These are phyloP conservation scores for Echria macrotheca DNA, from an alignment of 495 filamentous ascomycete genomes.

Conservation along the genomic window DNA sequence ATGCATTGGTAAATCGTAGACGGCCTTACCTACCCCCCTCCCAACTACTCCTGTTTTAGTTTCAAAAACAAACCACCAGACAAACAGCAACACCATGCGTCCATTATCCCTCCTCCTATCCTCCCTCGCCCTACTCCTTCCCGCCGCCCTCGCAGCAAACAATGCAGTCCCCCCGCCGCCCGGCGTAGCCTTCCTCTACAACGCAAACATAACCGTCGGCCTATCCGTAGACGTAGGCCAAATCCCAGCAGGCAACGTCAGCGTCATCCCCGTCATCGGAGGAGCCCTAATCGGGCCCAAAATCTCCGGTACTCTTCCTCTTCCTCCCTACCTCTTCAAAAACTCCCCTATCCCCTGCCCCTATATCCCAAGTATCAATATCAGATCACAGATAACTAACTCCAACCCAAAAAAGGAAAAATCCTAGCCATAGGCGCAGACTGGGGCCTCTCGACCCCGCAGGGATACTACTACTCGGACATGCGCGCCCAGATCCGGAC, in stretches of 20 bases:
- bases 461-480: slow-evolving; percentile 11
- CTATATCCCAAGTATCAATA: neutral
- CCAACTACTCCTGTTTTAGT: too few relatives aligned
- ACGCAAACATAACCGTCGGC: slow-evolving; percentile 16
- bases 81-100: too few relatives aligned
- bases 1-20: too few relatives aligned
- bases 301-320: slow-evolving; percentile 5
- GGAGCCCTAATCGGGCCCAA: slow-evolving; percentile 12
- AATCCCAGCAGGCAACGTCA: slow-evolving; percentile 17
- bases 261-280: slow-evolving; percentile 15
- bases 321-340: too few relatives aligned
- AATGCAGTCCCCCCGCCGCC: too few relatives aligned
- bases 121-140: too few relatives aligned
- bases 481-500: slow-evolving; percentile 16
- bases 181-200: slow-evolving; percentile 10
- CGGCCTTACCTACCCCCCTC: too few relatives aligned
- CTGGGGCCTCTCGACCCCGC: slow-evolving; percentile 8
- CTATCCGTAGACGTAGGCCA: slow-evolving; percentile 15
- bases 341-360: neutral
- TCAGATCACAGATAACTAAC: neutral
- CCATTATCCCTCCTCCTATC: too few relatives aligned
- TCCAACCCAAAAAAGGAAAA: slow-evolving; percentile 1
- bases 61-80: too few relatives aligned
- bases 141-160: too few relatives aligned
- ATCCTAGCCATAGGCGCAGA: slow-evolving; percentile 17